Evolutionary conservation across 345 rosid genomes (phyloP).

Genomic region (Salix purpurea): DNA sequence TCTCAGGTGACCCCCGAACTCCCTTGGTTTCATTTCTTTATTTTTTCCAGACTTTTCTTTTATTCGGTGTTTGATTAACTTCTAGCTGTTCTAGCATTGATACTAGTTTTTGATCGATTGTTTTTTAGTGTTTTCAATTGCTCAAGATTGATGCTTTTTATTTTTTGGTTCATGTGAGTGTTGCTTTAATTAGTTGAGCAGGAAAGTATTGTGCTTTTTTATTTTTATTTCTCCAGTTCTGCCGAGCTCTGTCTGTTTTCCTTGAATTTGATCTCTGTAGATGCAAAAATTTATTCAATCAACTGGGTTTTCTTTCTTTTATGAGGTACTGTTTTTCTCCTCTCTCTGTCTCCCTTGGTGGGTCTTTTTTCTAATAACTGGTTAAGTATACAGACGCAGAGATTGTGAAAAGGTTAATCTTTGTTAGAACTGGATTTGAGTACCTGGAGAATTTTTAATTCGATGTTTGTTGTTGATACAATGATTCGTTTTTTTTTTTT

Average conservation of each 20-base stretch:
- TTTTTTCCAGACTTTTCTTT: background rate
- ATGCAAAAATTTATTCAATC: background rate
- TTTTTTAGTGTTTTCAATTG: background rate
- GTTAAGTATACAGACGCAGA: background rate
- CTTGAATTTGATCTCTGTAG: conserved; percentile 1
- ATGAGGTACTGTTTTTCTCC: background rate
- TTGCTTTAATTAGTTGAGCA: background rate
- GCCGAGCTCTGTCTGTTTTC: background rate
- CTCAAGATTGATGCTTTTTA: background rate
- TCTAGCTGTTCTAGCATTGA: background rate
- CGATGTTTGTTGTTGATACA: background rate
- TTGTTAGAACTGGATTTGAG: background rate
- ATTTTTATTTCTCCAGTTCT: background rate
- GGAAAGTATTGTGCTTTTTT: background rate
- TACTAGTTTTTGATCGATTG: background rate
- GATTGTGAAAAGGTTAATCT: background rate
- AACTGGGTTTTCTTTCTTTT: conserved; percentile 12
- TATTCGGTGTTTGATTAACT: background rate
- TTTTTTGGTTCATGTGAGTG: background rate
- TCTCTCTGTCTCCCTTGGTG: background rate
- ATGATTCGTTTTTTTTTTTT: conserved; percentile 2
- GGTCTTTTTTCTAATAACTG: background rate
- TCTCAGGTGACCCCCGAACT: background rate
- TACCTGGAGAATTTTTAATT: background rate
- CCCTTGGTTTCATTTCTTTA: background rate